These are phyloP conservation scores for Suillus americanus DNA, from an alignment of 768 basidiomycete genomes.

Conservation along the genomic window DNA sequence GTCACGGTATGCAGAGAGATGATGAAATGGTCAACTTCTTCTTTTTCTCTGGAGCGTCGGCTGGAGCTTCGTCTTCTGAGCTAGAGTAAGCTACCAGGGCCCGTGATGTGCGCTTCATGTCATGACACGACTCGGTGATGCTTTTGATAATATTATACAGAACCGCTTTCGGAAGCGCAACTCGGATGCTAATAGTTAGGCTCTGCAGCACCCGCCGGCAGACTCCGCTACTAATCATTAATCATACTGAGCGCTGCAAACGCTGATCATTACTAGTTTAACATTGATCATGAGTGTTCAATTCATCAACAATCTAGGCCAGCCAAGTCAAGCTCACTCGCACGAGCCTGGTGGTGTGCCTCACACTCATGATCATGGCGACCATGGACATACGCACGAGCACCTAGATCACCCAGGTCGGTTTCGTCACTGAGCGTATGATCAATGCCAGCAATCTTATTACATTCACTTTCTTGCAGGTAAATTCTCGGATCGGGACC, in stretches of 20 bases:
- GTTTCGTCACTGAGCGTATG: constrained; percentile 11
- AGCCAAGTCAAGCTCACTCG: constrained; percentile 42
- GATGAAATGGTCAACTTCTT: constrained; percentile 36
- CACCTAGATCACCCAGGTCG: constrained; percentile 85
- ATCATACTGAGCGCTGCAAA: neutral
- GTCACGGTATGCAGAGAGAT: neutral
- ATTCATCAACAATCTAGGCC: constrained; percentile 68
- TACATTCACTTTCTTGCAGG: constrained; percentile 46
- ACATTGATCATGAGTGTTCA: constrained; percentile 55
- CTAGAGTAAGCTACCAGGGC: constrained; percentile 49
- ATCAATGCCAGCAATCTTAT: neutral
- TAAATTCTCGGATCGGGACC: constrained; percentile 87
- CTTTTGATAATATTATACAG: neutral
- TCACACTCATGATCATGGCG: constrained; percentile 59
- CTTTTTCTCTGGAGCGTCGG: constrained; percentile 30
- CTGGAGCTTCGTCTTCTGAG: constrained; percentile 42
- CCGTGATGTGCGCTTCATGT: constrained; percentile 26
- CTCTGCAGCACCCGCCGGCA: neutral
- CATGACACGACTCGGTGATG: neutral
- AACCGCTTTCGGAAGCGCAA: neutral
- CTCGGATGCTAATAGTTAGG: neutral
- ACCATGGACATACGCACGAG: constrained; percentile 96
- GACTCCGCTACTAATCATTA: neutral
- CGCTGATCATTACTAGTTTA: neutral
- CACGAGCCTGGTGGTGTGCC: constrained; percentile 45